phyloP scores from a whole-genome alignment of 108 stramenopile species.

The Nannochloropsis oceanica region DNA sequence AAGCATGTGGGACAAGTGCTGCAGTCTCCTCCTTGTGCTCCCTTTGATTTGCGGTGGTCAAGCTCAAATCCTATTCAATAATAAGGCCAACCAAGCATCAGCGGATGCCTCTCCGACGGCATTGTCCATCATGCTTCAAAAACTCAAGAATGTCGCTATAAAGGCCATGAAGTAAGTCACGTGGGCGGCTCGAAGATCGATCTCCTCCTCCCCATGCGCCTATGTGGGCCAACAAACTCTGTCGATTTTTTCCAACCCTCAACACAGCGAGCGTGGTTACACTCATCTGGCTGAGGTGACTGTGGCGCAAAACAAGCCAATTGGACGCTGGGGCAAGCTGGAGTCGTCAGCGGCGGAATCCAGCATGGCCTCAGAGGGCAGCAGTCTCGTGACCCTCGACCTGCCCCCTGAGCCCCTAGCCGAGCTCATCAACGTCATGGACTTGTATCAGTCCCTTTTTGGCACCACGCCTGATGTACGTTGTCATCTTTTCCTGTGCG shows the following conservation, averaged over 20 bases:
- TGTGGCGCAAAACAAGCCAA: neutral
- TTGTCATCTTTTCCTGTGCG: neutral
- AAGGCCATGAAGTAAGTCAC: neutral
- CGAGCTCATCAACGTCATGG: neutral
- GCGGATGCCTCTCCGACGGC: neutral
- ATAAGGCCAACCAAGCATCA: neutral
- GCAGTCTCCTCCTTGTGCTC: no score
- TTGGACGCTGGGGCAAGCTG: neutral
- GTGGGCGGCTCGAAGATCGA: neutral
- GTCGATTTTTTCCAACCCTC: neutral
- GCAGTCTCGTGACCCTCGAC: neutral
- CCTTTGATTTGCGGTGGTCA: no score
- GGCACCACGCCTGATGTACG: neutral
- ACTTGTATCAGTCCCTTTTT: neutral
- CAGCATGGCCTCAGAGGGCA: neutral
- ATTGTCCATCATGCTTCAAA: neutral
- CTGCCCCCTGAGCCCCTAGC: neutral
- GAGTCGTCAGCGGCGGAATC: neutral
- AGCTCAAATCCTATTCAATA: no score
- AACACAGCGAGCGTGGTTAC: neutral
- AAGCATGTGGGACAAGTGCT: no score
- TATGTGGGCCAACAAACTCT: neutral
- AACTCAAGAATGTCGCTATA: neutral
- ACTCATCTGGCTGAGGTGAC: neutral
- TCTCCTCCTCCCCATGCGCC: neutral